A percentile compares a stretch with the other conserved stretches of the same genome.
Conservation (phyloP, 2,329 filamentous ascomycete species). For the Aspergillus jensenii region DNA sequence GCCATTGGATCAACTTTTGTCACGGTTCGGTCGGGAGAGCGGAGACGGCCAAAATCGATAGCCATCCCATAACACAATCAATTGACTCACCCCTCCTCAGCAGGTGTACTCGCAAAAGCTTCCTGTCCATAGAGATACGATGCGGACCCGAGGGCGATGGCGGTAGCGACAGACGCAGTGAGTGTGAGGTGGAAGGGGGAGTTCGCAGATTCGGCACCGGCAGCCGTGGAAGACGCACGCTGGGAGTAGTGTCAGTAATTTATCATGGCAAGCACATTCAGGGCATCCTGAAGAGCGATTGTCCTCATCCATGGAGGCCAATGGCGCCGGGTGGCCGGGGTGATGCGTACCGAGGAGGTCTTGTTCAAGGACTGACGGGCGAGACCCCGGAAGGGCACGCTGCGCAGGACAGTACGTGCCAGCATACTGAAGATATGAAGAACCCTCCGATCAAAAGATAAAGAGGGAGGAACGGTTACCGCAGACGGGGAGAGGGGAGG, state of each 20-base stretch:
- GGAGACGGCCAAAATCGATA: constrained; percentile 16
- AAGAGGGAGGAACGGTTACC: constrained; percentile 33
- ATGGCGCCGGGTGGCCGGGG: constrained; percentile 33
- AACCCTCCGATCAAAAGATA: constrained; percentile 38
- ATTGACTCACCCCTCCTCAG: constrained; percentile 91
- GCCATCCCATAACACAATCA: constrained; percentile 12
- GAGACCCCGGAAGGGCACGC: constrained; percentile 79
- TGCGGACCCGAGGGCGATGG: constrained; percentile 81
- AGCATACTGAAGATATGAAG: constrained; percentile 68
- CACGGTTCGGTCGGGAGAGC: constrained; percentile 26
- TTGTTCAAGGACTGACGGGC: constrained; percentile 71
- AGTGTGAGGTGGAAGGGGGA: constrained; percentile 81
- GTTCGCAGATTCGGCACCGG: constrained; percentile 66
- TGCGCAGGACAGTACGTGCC: constrained; percentile 86
- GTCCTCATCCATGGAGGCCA: constrained; percentile 27
- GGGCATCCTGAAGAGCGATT: constrained; percentile 25
- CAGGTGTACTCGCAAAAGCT: constrained; percentile 84
- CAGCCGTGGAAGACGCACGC: constrained; percentile 70
- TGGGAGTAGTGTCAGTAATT: constrained; percentile 43
- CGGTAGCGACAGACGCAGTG: constrained; percentile 81
- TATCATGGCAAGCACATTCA: constrained; percentile 32
- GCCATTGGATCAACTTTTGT: constrained; percentile 22
- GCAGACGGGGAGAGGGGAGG: constrained; percentile 29
- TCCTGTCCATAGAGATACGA: constrained; percentile 90
- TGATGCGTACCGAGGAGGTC: constrained; percentile 71